A percentile compares a stretch with the other conserved stretches of the same genome.
Evolutionary conservation across 768 basidiomycete genomes (phyloP).

Genomic region (Naganishia randhawae): DNA sequence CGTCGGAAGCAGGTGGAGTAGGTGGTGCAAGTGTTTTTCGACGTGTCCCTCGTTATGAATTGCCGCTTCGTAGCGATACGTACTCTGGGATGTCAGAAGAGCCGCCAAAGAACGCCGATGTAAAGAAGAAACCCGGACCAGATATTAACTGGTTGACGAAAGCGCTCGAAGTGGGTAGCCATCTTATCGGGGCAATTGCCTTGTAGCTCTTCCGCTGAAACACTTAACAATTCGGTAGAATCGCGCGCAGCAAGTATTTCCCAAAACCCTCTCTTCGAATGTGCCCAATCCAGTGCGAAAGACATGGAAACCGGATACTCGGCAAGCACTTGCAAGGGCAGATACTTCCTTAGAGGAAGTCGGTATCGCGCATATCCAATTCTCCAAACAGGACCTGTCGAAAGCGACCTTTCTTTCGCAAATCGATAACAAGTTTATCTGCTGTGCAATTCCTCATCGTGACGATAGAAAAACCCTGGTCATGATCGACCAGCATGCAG

Average conservation of each 20-base stretch:
- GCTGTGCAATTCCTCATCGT: constrained; percentile 54
- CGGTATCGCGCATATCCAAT: constrained; percentile 34
- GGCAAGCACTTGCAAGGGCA: not conserved
- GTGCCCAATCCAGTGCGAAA: not conserved
- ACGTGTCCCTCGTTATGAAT: not conserved
- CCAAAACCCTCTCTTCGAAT: not conserved
- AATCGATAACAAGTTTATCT: constrained; percentile 86
- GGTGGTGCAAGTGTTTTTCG: not conserved
- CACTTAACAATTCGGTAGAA: not conserved
- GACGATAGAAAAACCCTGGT: constrained; percentile 55
- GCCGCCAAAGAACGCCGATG: too few species aligned
- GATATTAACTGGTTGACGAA: not conserved
- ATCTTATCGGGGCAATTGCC: not conserved
- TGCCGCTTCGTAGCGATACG: too few species aligned
- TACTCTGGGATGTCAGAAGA: too few species aligned
- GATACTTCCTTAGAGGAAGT: not conserved
- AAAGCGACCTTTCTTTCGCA: constrained; percentile 68
- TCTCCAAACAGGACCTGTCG: constrained; percentile 59
- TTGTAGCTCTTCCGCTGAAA: not conserved
- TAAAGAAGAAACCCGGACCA: too few species aligned
- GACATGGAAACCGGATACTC: not conserved
- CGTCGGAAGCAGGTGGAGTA: not conserved
- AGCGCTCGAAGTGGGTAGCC: not conserved
- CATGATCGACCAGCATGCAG: constrained; percentile 94
- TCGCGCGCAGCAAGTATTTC: constrained; percentile 16